Conservation (phyloP, 805 yeast genomes). For the Teunomyces gatunensis region DNA sequence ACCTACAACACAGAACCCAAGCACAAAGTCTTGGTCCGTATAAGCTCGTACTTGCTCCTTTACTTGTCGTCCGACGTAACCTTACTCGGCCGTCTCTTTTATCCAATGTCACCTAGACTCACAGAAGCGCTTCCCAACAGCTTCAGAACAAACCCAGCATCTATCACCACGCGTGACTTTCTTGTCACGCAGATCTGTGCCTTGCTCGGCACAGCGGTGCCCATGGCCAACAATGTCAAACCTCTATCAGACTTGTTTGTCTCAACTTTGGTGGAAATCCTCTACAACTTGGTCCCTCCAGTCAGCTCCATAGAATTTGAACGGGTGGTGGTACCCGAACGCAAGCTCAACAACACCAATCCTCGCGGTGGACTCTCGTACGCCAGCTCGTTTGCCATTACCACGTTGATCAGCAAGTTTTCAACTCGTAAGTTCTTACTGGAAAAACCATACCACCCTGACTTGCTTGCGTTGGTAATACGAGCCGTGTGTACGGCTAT, state of each 20-base stretch:
- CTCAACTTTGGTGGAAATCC: constrained; percentile 55
- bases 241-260: constrained; percentile 29
- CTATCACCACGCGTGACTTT: constrained; percentile 62
- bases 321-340: constrained; percentile 17
- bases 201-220: constrained; percentile 30
- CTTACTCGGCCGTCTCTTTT: constrained; percentile 39
- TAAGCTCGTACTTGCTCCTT: constrained; percentile 51
- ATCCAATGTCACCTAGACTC: constrained; percentile 42
- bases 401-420: constrained; percentile 42
- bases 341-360: constrained; percentile 28
- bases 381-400: constrained; percentile 44
- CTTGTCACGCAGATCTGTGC: constrained; percentile 51
- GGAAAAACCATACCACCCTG: constrained; percentile 46
- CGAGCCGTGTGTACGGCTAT: constrained; percentile 54
- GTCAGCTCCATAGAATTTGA: constrained; percentile 24
- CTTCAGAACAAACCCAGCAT: constrained; percentile 43
- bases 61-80: constrained; percentile 42
- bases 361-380: constrained; percentile 49
- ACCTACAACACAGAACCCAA: constrained; percentile 38
- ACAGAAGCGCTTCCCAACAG: constrained; percentile 53
- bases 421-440: constrained; percentile 34
- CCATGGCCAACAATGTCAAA: constrained; percentile 9
- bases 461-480: constrained; percentile 56
- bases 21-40: constrained; percentile 44
- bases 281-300: constrained; percentile 57